phyloP scores from a whole-genome alignment of 768 basidiomycete genomes.

The Lactifluus pinguis region DNA sequence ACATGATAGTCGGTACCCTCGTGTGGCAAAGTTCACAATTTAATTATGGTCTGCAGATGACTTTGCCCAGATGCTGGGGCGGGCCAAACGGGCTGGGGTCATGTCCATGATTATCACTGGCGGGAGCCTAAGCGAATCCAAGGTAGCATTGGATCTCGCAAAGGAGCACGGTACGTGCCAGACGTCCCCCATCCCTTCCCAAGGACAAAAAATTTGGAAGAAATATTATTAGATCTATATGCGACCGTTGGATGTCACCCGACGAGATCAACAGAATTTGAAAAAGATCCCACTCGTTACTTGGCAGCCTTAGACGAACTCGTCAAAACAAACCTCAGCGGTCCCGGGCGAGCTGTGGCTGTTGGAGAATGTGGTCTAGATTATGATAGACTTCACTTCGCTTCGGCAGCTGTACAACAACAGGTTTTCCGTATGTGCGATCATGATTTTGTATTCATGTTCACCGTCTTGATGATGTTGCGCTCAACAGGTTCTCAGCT shows the following conservation, averaged over 20 bases:
- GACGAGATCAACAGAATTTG: slow-evolving; percentile 63
- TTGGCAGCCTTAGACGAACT: slow-evolving; percentile 48
- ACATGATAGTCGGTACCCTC: slow-evolving; percentile 25
- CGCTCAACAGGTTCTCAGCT: slow-evolving; percentile 42
- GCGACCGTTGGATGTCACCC: slow-evolving; percentile 78
- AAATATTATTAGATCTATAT: slow-evolving; percentile 37
- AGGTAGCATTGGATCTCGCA: slow-evolving; percentile 52
- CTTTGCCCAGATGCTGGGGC: slow-evolving; percentile 44
- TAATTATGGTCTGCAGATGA: slow-evolving; percentile 40
- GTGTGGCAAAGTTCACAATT: neutral
- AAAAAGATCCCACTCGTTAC: slow-evolving; percentile 50
- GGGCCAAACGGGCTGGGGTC: slow-evolving; percentile 53
- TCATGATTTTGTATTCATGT: neutral
- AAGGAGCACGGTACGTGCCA: slow-evolving; percentile 37
- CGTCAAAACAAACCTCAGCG: slow-evolving; percentile 39
- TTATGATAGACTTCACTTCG: slow-evolving; percentile 67
- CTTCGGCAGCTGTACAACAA: slow-evolving; percentile 49
- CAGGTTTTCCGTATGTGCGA: slow-evolving; percentile 48
- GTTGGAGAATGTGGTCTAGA: slow-evolving; percentile 79
- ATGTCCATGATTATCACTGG: slow-evolving; percentile 71
- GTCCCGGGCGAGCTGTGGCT: slow-evolving; percentile 54
- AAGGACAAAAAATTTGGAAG: neutral
- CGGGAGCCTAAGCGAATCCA: slow-evolving; percentile 55
- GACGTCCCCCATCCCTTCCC: neutral
- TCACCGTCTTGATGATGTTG: neutral